phyloP scores from a whole-genome alignment of 305 asterid genomes.

The Fraxinus latifolia region DNA sequence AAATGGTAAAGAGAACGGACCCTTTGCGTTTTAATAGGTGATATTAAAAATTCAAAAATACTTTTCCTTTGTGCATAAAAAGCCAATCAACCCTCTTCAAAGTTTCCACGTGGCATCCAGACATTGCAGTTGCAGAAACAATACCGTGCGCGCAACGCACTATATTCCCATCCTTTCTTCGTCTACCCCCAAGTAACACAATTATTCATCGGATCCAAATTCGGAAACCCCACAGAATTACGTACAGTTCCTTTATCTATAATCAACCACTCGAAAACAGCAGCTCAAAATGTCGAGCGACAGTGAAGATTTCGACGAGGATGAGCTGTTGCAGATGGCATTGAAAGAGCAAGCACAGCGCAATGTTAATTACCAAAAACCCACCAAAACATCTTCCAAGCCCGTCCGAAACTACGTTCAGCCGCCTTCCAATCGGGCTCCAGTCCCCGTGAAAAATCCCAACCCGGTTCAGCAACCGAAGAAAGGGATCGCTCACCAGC shows the following conservation, averaged over 20 bases:
- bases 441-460: constrained; percentile 24
- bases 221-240: constrained; percentile 24
- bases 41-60: not conserved
- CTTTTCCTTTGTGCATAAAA: not conserved
- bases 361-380: constrained; percentile 70
- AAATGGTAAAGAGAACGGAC: no score
- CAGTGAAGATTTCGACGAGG: constrained; percentile 56
- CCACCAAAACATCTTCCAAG: constrained; percentile 50
- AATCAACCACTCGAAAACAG: constrained; percentile 9
- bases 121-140: not conserved
- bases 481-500: constrained; percentile 28
- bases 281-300: constrained; percentile 64
- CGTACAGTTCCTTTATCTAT: constrained; percentile 13
- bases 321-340: constrained; percentile 94
- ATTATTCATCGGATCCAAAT: constrained; percentile 29
- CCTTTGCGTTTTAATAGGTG: no score
- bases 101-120: not conserved
- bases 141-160: not conserved
- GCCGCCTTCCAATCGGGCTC: constrained; percentile 58
- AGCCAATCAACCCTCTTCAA: not conserved
- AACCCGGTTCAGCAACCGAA: constrained; percentile 28
- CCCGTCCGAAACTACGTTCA: constrained; percentile 89
- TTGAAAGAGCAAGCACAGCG: constrained; percentile 89
- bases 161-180: not conserved
- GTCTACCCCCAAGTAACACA: not conserved